A percentile compares a stretch with the other conserved stretches of the same genome.
These are phyloP conservation scores for Coprinellus aureogranulatus DNA, from an alignment of 768 basidiomycete species.

Conservation along the genomic window DNA sequence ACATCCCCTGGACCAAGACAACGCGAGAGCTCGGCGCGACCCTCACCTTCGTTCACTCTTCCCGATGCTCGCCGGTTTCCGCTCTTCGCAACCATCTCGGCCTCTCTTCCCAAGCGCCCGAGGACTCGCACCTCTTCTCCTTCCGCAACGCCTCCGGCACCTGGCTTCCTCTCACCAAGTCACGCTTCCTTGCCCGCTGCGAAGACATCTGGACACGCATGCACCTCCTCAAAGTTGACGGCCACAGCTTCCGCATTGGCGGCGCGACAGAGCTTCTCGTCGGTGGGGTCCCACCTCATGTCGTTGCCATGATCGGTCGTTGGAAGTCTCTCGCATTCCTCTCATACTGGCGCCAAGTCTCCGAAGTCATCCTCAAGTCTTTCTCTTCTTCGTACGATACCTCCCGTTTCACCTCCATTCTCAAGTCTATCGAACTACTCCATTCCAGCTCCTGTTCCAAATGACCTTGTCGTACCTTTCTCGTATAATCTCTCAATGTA, in stretches of 20 bases:
- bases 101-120: slow-evolving; percentile 14
- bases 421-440: not conserved
- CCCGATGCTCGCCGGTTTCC: slow-evolving; percentile 9
- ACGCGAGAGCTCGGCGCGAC: slow-evolving; percentile 23
- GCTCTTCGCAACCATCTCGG: slow-evolving; percentile 26
- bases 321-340: slow-evolving; percentile 34
- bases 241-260: slow-evolving; percentile 28
- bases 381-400: not conserved
- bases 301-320: slow-evolving; percentile 29
- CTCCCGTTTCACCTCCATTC: not conserved
- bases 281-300: slow-evolving; percentile 24
- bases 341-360: slow-evolving; percentile 20
- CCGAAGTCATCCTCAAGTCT: not conserved
- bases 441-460: not conserved
- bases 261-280: slow-evolving; percentile 27
- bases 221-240: slow-evolving; percentile 8
- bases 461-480: not conserved
- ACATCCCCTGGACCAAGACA: slow-evolving; percentile 38
- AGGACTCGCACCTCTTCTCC: slow-evolving; percentile 14
- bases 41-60: slow-evolving; percentile 20
- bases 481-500: too few relatives aligned
- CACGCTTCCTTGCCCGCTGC: slow-evolving; percentile 8
- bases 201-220: slow-evolving; percentile 8
- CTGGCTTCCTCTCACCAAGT: slow-evolving; percentile 3
- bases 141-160: not conserved